Evolutionary conservation across 176 grass and related monocot genomes (phyloP), one percentile per base, ranked within the genome.

Genomic region (Secale cereale): DNA sequence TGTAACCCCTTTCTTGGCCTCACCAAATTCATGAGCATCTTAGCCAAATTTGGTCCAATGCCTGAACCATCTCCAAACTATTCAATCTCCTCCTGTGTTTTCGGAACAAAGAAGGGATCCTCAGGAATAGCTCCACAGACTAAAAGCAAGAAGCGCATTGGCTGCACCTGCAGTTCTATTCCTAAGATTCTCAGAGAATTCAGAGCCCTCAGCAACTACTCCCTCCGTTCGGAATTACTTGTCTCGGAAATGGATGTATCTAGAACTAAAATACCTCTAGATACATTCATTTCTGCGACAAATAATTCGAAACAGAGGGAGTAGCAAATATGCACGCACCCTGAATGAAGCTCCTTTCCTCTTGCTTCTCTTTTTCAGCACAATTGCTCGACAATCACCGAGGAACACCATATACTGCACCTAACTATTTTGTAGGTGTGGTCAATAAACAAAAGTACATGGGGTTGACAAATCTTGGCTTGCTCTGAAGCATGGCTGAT

Each of bases 301-400:
- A n/a, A n/a, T n/a, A n/a, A n/a, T n/a, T n/a, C n/a, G n/a, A n/a
- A n/a, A n/a, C n/a, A n/a, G n/a, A n/a, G n/a, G n/a, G n/a, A n/a
- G n/a, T n/a, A 79, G 88, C 37, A 97, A 85, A 71, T 97, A 94
- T 26, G 88, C 87, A 65, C 86, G 85, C 76, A 94, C 89, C 5
- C 79, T 94, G 43, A 94, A 88, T 22, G 90, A 63, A 36, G 87
- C 93, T 28, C 95, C 86, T 77, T 57, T 57, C 54, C 54, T 97
- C 92, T 81, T 97, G 92, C 79, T 93, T 93, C 78, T 90, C 95
- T 83, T 93, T 77, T 92, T 88, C 79, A 94, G 57, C 78, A 97
- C 66, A 60, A 79, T 91, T 86, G 90, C 92, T 43, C 89, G 82
- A 80, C 80, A 93, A 82, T 81, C 89, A 87, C 36, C 13, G 79